Evolutionary conservation across 768 basidiomycete genomes (phyloP).

Genomic region (Rhizopogon vulgaris): DNA sequence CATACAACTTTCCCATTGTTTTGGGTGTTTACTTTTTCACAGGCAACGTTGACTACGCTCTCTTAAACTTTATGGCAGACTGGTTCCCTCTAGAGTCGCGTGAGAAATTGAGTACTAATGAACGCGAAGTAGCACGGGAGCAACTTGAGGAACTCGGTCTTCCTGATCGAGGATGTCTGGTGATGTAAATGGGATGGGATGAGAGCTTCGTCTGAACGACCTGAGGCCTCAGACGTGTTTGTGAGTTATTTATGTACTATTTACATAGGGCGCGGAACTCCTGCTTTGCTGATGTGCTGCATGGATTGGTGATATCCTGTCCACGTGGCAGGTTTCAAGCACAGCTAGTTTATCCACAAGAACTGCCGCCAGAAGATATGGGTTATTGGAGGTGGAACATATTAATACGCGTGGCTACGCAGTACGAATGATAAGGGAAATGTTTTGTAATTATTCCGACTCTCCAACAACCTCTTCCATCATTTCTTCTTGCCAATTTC

Average conservation of each 20-base stretch:
- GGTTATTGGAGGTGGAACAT: background rate
- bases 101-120: constrained; percentile 68
- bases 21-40: background rate
- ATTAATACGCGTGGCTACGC: background rate
- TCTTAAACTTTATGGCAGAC: constrained; percentile 81
- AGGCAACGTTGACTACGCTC: constrained; percentile 77
- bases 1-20: background rate
- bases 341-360: too few species aligned
- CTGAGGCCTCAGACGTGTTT: too few species aligned
- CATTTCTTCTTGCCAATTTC: constrained; percentile 46
- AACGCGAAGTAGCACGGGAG: constrained; percentile 67
- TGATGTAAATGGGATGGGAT: constrained; percentile 28
- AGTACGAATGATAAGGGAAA: background rate
- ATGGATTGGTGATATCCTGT: background rate
- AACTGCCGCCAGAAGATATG: too few species aligned
- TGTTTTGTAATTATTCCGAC: background rate
- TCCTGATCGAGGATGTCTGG: constrained; percentile 27
- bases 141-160: constrained; percentile 62
- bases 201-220: background rate
- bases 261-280: background rate
- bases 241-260: background rate
- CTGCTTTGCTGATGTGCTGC: background rate
- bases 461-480: constrained; percentile 46
- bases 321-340: too few species aligned
- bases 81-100: constrained; percentile 88